Percentiles rank a stretch among this genome's conserved stretches.
phyloP scores from a whole-genome alignment of 768 basidiomycete genomes.

The Vararia minispora region DNA sequence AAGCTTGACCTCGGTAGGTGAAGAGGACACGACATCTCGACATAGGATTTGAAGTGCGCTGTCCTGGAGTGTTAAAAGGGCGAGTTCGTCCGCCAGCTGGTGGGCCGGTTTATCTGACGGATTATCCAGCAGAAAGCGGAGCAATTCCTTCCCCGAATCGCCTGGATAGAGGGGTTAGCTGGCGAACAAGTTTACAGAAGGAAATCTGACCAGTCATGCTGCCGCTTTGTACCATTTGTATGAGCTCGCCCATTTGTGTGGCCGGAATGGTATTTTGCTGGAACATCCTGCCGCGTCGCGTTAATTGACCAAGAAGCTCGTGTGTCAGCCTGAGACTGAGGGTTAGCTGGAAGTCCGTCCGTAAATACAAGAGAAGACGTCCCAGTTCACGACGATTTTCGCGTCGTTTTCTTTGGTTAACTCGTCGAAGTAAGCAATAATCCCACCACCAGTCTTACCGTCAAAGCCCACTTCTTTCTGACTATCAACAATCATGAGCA shows the following conservation, averaged over 20 bases:
- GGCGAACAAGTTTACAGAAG: constrained; percentile 1
- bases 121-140: constrained; percentile 57
- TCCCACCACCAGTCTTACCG: constrained; percentile 39
- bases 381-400: constrained; percentile 81
- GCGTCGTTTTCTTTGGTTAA: constrained; percentile 49
- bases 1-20: constrained; percentile 58
- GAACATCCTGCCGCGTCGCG: constrained; percentile 45
- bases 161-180: constrained; percentile 30
- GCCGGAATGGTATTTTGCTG: constrained; percentile 47
- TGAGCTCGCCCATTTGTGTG: constrained; percentile 60
- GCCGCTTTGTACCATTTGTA: constrained; percentile 60
- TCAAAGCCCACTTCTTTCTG: constrained; percentile 53
- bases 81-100: constrained; percentile 37
- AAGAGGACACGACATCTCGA: constrained; percentile 44
- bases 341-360: background rate
- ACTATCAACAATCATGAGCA: constrained; percentile 64
- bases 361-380: constrained; percentile 13
- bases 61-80: constrained; percentile 30
- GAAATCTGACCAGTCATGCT: constrained; percentile 52
- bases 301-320: constrained; percentile 72
- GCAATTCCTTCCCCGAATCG: constrained; percentile 64
- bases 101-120: constrained; percentile 25
- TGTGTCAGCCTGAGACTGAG: constrained; percentile 64
- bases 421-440: constrained; percentile 74
- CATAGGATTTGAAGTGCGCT: constrained; percentile 44